These are phyloP conservation scores for Pontederia paniculata DNA, from an alignment of 176 grass and related monocot species.

Conservation along the genomic window DNA sequence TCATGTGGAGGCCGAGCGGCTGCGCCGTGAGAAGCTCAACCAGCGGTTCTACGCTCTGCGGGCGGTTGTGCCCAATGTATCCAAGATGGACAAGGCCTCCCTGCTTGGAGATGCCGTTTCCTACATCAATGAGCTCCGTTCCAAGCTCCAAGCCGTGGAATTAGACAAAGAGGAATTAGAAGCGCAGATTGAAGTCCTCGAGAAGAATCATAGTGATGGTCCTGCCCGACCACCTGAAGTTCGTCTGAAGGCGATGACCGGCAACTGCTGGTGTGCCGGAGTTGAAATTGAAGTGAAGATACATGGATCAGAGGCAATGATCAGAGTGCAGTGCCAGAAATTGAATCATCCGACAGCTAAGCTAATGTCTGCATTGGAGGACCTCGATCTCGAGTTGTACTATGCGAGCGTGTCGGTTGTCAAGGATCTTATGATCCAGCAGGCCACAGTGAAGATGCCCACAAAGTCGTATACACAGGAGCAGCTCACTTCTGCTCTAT, in stretches of 20 bases:
- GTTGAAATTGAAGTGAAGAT: constrained; percentile 93
- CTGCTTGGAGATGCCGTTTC: constrained; percentile 84
- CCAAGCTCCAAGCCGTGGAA: constrained; percentile 44
- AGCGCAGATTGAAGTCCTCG: constrained; percentile 49
- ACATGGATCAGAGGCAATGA: constrained; percentile 64
- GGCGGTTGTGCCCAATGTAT: constrained; percentile 89
- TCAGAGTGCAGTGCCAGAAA: constrained; percentile 77
- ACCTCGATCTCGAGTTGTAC: constrained; percentile 80
- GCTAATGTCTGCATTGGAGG: constrained; percentile 59
- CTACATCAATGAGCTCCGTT: constrained; percentile 82
- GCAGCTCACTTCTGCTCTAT: constrained; percentile 60
- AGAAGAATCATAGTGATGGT: constrained; percentile 55
- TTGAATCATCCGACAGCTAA: constrained; percentile 68
- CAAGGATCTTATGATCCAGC: constrained; percentile 92
- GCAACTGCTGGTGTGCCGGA: constrained; percentile 31
- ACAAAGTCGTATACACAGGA: constrained; percentile 58
- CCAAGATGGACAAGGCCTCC: constrained; percentile 98
- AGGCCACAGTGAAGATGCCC: constrained; percentile 65
- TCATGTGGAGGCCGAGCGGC: constrained; percentile 90
- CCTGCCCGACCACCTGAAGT: not conserved
- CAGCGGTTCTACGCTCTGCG: constrained; percentile 93
- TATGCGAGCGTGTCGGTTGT: constrained; percentile 83
- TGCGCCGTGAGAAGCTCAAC: constrained; percentile 88
- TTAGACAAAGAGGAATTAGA: constrained; percentile 62
- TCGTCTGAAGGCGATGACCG: constrained; percentile 11